These are phyloP conservation scores for Penicillium robsamsonii DNA, from an alignment of 495 filamentous ascomycete species.

Conservation along the genomic window DNA sequence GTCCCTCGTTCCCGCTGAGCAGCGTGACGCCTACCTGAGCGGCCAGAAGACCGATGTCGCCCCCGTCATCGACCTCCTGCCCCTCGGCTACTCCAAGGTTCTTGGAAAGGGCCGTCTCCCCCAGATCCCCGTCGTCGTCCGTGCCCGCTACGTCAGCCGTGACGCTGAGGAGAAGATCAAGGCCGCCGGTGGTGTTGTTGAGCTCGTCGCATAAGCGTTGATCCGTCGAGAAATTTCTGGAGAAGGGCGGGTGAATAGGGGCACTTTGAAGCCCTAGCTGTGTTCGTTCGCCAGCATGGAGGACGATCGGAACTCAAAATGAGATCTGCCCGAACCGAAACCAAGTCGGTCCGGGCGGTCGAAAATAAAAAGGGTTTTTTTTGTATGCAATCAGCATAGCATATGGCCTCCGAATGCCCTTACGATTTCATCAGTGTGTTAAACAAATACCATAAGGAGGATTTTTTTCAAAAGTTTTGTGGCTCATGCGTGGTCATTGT, in stretches of 20 bases:
- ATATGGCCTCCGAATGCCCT: slow-evolving; percentile 44
- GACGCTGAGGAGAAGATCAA: slow-evolving; percentile 94
- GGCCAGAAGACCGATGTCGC: slow-evolving; percentile 74
- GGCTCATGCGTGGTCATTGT: slow-evolving; percentile 13
- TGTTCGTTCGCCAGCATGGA: slow-evolving; percentile 31
- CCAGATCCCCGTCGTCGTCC: slow-evolving; percentile 80
- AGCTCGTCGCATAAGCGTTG: slow-evolving; percentile 78
- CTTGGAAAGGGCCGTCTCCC: slow-evolving; percentile 91
- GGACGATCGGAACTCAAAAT: slow-evolving; percentile 35
- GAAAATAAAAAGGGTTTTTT: slow-evolving; percentile 45
- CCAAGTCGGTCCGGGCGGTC: slow-evolving; percentile 21
- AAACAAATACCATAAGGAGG: slow-evolving; percentile 45
- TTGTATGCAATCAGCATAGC: slow-evolving; percentile 45
- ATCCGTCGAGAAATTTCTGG: slow-evolving; percentile 29
- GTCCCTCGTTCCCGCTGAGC: slow-evolving; percentile 77
- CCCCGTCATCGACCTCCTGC: slow-evolving; percentile 87
- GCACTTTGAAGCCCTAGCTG: slow-evolving; percentile 36
- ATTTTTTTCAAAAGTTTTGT: slow-evolving; percentile 26
- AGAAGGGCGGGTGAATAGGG: slow-evolving; percentile 35
- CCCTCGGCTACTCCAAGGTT: slow-evolving; percentile 90
- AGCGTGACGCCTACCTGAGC: slow-evolving; percentile 77
- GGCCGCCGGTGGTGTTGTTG: slow-evolving; percentile 85
- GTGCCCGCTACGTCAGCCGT: slow-evolving; percentile 82
- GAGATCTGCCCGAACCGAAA: slow-evolving; percentile 24
- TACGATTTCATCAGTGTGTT: slow-evolving; percentile 43